These are phyloP conservation scores for Aspergillus versicolor DNA, from an alignment of 2,329 filamentous ascomycete genomes.

Conservation along the genomic window DNA sequence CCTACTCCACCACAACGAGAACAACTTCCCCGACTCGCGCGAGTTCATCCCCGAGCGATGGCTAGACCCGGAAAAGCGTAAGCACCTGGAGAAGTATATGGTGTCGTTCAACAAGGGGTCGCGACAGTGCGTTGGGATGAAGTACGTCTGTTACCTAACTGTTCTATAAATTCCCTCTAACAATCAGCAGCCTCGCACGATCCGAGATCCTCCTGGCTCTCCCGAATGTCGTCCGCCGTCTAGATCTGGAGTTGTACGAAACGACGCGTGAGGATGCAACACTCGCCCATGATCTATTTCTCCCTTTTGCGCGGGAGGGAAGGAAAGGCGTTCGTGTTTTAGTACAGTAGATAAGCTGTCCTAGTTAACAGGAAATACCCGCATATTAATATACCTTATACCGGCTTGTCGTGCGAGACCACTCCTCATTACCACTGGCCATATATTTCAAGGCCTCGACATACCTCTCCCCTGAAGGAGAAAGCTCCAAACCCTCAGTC, in stretches of 20 bases:
- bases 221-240: conserved; percentile 29
- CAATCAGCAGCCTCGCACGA: conserved; percentile 28
- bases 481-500: not conserved
- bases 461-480: not conserved
- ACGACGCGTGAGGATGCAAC: conserved; percentile 32
- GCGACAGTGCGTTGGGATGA: conserved; percentile 50
- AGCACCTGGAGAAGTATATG: conserved; percentile 37
- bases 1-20: conserved; percentile 36
- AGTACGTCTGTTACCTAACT: conserved; percentile 23
- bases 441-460: not conserved
- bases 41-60: conserved; percentile 41
- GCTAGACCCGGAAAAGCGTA: conserved; percentile 31
- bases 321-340: conserved; percentile 23
- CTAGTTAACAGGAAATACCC: no score
- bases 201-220: conserved; percentile 34
- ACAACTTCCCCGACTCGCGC: conserved; percentile 36
- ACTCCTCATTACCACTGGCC: not conserved
- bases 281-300: conserved; percentile 26
- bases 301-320: conserved; percentile 15
- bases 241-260: conserved; percentile 32
- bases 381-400: not conserved
- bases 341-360: conserved; percentile 1
- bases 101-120: conserved; percentile 44
- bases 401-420: not conserved
- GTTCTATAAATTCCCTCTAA: not conserved